These are phyloP conservation scores for Cyclostephanos invisitatus DNA, from an alignment of 108 stramenopile species.

Conservation along the genomic window DNA sequence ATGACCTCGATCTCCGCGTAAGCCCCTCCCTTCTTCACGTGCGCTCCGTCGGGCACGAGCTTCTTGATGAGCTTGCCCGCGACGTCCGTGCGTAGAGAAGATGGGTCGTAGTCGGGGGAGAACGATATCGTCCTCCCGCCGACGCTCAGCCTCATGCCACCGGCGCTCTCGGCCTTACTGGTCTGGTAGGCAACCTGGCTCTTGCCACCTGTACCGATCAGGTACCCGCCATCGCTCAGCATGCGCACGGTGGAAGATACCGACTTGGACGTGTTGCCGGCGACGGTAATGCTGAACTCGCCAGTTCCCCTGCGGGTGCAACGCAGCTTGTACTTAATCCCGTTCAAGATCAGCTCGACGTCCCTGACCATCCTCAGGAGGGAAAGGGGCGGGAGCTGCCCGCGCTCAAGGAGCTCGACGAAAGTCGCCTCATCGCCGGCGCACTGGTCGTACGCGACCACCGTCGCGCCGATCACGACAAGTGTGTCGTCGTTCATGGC, in stretches of 20 bases:
- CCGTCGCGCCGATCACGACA: slow-evolving; percentile 78
- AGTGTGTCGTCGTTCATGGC: slow-evolving; percentile 58
- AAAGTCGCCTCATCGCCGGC: slow-evolving; percentile 69
- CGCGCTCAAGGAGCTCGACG: slow-evolving; percentile 76
- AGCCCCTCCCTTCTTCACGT: slow-evolving; percentile 84
- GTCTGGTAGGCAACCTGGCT: slow-evolving; percentile 93
- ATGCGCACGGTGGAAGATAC: slow-evolving; percentile 82
- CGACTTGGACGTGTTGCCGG: slow-evolving; percentile 41
- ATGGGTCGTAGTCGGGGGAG: slow-evolving; percentile 97
- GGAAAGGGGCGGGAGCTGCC: slow-evolving; percentile 86
- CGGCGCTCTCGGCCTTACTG: slow-evolving; percentile 68
- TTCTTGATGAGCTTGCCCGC: slow-evolving; percentile 97
- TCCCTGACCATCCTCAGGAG: slow-evolving; percentile 77
- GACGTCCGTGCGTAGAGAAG: slow-evolving; percentile 91
- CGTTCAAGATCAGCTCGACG: slow-evolving; percentile 93
- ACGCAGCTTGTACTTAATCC: slow-evolving; percentile 88
- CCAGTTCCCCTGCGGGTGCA: slow-evolving; percentile 75
- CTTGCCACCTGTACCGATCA: slow-evolving; percentile 90
- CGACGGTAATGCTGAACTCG: slow-evolving; percentile 60
- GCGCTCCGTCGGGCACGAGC: slow-evolving; percentile 92
- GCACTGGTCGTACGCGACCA: slow-evolving; percentile 72
- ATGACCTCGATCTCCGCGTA: slow-evolving; percentile 99
- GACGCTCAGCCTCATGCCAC: slow-evolving; percentile 84
- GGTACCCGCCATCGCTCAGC: slow-evolving; percentile 95
- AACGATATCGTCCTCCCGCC: slow-evolving; percentile 92